Evolutionary conservation across 2,329 filamentous ascomycete genomes (phyloP), one percentile per base, ranked within the genome.

Genomic region (Passalora sequoiae): DNA sequence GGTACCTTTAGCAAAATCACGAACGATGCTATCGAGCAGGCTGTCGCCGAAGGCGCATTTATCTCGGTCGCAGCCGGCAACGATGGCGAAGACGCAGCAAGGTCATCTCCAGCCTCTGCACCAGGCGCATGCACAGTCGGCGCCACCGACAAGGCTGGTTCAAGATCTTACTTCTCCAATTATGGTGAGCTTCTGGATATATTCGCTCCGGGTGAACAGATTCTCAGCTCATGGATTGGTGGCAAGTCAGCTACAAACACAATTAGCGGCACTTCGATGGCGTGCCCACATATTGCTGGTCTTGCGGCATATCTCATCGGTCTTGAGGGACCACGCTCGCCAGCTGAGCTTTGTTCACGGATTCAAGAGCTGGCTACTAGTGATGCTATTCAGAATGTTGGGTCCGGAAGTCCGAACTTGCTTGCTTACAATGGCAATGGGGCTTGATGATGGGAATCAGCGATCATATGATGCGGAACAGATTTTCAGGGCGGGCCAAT

Each of bases 181-280:
- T 68, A 58, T 32, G 67, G 67, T 4, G 41, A 59, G 9, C 57
- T 52, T 4, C 60, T 69, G 21, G 63, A 67, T 24, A 61, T 69
- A 37, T 68, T 64, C 29, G 67, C 65, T n/a, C 75, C 76, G 2
- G 76, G 76, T 15, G 64, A 71, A 52, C 50, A 69, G 47, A 71
- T 79, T 43, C 60, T 72, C 6, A 72, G 68, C 25, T 57, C 74
- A 8, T 76, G 70, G 69, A 69, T 66, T 43, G 70, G 68, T 10
- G 65, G 64, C 19, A 61, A 61, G 47, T 67, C 61, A 27, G 66
- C 68, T 32, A 68, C 71, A 50, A 71, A 73, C 54, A 66, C 66
- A 40, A 67, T 74, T 27, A 65, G 60, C 28, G 72, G 71, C 5
- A 74, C 71, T 4, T 70, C 60, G 17, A 69, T 69, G 75, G 70